phyloP scores from a whole-genome alignment of 305 asterid genomes.

The Ilex paraguariensis region DNA sequence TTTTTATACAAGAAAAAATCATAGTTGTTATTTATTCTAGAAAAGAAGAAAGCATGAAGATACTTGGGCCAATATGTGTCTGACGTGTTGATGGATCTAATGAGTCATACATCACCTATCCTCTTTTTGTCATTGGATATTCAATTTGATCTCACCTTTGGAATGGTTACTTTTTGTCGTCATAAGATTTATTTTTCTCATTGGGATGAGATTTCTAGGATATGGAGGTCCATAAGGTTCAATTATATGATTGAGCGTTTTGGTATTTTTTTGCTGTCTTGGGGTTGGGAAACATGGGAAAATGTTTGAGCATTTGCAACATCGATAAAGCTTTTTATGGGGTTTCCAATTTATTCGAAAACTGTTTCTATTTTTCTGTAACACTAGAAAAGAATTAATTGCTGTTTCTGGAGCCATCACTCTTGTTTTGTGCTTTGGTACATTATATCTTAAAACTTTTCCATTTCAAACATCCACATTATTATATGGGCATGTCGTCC shows the following conservation, averaged over 20 bases:
- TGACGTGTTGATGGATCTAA: background rate
- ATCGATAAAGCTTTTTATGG: too few relatives aligned
- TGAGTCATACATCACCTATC: too few relatives aligned
- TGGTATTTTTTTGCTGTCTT: conserved; percentile 1
- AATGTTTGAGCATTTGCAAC: background rate
- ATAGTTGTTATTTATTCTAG: too few relatives aligned
- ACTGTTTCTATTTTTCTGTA: too few relatives aligned
- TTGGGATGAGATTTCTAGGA: background rate
- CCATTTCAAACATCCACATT: too few relatives aligned
- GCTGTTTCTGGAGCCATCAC: too few relatives aligned
- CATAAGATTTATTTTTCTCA: background rate
- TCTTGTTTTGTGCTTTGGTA: too few relatives aligned
- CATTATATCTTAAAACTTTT: too few relatives aligned
- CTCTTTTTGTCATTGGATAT: background rate
- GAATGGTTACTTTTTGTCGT: background rate
- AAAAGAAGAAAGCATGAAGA: background rate
- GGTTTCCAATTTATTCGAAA: too few relatives aligned
- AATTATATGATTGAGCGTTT: conserved; percentile 1
- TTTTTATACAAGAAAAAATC: background rate
- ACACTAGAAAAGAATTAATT: too few relatives aligned
- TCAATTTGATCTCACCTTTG: background rate
- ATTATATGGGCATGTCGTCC: too few relatives aligned
- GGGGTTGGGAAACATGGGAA: background rate
- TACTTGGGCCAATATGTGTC: background rate
- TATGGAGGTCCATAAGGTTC: conserved; percentile 1